Percentiles rank a stretch among this genome's conserved stretches.
These are phyloP conservation scores for Venturia oleaginea DNA, from an alignment of 2,329 filamentous ascomycete species.

Conservation along the genomic window DNA sequence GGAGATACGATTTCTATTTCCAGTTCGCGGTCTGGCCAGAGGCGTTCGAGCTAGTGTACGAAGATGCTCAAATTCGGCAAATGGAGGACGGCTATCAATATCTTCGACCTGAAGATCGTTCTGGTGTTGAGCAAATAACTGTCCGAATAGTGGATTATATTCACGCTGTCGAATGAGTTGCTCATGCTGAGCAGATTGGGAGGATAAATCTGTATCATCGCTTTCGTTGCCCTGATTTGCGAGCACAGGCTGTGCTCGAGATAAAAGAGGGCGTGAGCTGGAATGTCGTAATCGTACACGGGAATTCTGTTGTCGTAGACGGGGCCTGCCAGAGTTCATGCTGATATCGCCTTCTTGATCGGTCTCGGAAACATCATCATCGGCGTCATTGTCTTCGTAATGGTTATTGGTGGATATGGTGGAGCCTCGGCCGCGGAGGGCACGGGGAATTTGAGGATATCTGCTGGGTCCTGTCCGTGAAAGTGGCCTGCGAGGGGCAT, in stretches of 20 bases:
- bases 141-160: slow-evolving; percentile 33
- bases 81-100: slow-evolving; percentile 23
- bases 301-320: slow-evolving; percentile 27
- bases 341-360: slow-evolving; percentile 29
- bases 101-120: slow-evolving; percentile 23
- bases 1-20: slow-evolving; percentile 27
- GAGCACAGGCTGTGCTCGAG: slow-evolving; percentile 21
- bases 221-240: slow-evolving; percentile 26
- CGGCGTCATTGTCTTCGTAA: slow-evolving; percentile 34
- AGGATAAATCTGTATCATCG: slow-evolving; percentile 29
- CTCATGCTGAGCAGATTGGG: slow-evolving; percentile 22
- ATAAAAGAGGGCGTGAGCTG: slow-evolving; percentile 19
- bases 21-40: slow-evolving; percentile 29
- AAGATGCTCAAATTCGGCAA: slow-evolving; percentile 24
- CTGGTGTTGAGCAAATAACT: slow-evolving; percentile 33
- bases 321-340: slow-evolving; percentile 28
- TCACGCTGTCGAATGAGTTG: slow-evolving; percentile 23
- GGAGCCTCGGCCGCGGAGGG: slow-evolving; percentile 30
- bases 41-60: slow-evolving; percentile 30
- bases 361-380: slow-evolving; percentile 32
- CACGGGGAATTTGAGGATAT: slow-evolving; percentile 26
- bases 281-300: slow-evolving; percentile 26
- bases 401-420: slow-evolving; percentile 24
- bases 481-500: slow-evolving; percentile 30
- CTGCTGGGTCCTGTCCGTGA: slow-evolving; percentile 26